Conservation (phyloP, 257 asterid species). For the Solanum sitiens region DNA sequence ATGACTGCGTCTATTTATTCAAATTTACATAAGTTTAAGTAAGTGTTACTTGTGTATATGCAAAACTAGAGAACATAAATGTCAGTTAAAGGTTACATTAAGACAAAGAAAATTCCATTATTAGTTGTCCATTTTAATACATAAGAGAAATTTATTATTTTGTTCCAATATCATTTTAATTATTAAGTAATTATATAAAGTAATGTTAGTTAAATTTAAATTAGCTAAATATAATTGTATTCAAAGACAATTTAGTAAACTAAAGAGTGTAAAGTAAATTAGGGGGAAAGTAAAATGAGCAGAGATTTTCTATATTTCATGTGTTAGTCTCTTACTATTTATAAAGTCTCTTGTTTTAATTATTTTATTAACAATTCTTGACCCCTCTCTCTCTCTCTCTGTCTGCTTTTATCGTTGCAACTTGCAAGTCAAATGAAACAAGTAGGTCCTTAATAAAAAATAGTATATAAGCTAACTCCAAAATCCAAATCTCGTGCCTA, state of each 20-base stretch:
- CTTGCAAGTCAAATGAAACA: background rate
- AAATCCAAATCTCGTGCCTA: background rate
- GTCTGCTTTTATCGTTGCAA: background rate
- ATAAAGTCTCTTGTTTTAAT: background rate
- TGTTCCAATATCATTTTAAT: too few relatives aligned
- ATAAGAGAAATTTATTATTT: too few relatives aligned
- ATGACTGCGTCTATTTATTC: too few relatives aligned
- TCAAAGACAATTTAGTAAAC: background rate
- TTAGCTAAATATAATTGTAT: background rate
- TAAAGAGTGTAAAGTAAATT: background rate
- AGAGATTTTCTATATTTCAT: background rate
- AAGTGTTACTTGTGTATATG: fast-evolving
- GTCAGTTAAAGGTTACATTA: too few relatives aligned
- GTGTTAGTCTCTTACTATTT: background rate
- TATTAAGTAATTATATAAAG: background rate
- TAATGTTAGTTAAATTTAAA: too few relatives aligned
- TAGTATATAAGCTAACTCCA: background rate
- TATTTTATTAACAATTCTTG: background rate
- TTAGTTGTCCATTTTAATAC: too few relatives aligned
- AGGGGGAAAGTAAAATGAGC: background rate
- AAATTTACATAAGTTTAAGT: too few relatives aligned
- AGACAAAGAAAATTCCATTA: background rate
- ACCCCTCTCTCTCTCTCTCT: background rate
- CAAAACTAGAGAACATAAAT: background rate
- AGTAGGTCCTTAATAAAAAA: background rate